Evolutionary conservation across 768 basidiomycete genomes (phyloP).

Genomic region (Lentinula edodes): DNA sequence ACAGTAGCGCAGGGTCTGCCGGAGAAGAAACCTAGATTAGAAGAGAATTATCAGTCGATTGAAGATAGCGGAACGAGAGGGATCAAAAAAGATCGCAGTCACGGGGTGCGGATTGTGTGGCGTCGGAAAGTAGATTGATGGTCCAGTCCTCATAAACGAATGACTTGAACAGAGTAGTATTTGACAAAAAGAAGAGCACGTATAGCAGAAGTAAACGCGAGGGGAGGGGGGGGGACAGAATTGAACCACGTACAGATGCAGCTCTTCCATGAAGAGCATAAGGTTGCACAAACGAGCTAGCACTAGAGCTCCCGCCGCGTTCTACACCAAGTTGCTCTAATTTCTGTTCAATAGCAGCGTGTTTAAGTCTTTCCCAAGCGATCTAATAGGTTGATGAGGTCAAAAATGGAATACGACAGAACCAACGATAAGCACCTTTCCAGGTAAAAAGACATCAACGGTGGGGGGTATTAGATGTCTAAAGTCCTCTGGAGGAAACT

Average conservation of each 20-base stretch:
- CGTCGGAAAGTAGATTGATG: not conserved
- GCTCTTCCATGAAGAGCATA: constrained; percentile 60
- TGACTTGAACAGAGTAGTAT: not conserved
- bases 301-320: constrained; percentile 36
- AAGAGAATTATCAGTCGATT: constrained; percentile 8
- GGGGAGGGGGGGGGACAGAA: constrained; percentile 10
- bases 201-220: constrained; percentile 6
- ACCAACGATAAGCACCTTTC: constrained; percentile 47
- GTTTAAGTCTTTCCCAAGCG: constrained; percentile 71
- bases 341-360: constrained; percentile 74
- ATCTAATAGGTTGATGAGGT: constrained; percentile 31
- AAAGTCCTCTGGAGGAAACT: constrained; percentile 63
- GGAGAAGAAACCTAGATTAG: constrained; percentile 76
- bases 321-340: constrained; percentile 78
- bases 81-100: not conserved
- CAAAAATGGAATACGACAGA: too few relatives aligned
- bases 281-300: constrained; percentile 43
- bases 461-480: constrained; percentile 53
- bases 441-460: constrained; percentile 79
- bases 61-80: not conserved
- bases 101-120: not conserved
- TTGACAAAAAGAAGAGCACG: constrained; percentile 11
- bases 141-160: not conserved
- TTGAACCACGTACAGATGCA: constrained; percentile 59
- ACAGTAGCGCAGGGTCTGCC: constrained; percentile 75